A percentile compares a stretch with the other conserved stretches of the same genome.
phyloP scores from a whole-genome alignment of 192 early-diverging fungal genomes.

The Backusella psychrophila region DNA sequence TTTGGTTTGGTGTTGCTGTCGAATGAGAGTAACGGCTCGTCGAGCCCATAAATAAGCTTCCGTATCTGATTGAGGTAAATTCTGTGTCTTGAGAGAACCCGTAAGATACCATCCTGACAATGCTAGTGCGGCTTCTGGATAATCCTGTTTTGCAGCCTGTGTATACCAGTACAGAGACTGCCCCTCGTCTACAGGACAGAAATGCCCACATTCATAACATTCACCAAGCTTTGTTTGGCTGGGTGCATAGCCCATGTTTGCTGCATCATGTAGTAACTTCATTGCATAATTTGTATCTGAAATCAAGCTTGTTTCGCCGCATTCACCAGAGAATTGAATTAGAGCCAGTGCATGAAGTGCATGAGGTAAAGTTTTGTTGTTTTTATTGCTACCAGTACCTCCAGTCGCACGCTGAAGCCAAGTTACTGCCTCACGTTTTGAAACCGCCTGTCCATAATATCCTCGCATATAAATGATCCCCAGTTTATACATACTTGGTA shows the following conservation, averaged over 20 bases:
- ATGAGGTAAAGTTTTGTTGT: not conserved
- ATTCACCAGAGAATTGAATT: slow-evolving; percentile 11
- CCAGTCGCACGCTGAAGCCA: slow-evolving; percentile 89
- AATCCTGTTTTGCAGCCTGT: slow-evolving; percentile 49
- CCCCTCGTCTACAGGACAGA: slow-evolving; percentile 44
- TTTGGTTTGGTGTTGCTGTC: slow-evolving; percentile 24
- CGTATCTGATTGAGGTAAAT: slow-evolving; percentile 49
- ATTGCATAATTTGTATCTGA: slow-evolving; percentile 53
- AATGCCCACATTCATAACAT: slow-evolving; percentile 54
- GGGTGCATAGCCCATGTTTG: slow-evolving; percentile 55
- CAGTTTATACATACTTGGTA: slow-evolving; percentile 95
- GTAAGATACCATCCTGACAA: slow-evolving; percentile 62
- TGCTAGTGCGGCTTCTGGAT: slow-evolving; percentile 54
- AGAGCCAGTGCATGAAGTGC: slow-evolving; percentile 16
- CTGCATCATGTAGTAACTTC: slow-evolving; percentile 53
- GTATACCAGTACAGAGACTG: slow-evolving; percentile 52
- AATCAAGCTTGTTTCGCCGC: slow-evolving; percentile 16
- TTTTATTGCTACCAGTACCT: not conserved
- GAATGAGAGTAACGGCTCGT: slow-evolving; percentile 37
- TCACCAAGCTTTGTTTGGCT: slow-evolving; percentile 54
- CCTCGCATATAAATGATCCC: slow-evolving; percentile 91
- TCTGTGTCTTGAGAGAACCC: slow-evolving; percentile 33
- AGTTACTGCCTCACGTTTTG: slow-evolving; percentile 87
- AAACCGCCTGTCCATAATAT: slow-evolving; percentile 60
- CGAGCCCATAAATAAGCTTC: slow-evolving; percentile 58